Base-by-base conservation (phyloP, 2,329 filamentous ascomycete species). In the Knufia fluminis region DNA sequence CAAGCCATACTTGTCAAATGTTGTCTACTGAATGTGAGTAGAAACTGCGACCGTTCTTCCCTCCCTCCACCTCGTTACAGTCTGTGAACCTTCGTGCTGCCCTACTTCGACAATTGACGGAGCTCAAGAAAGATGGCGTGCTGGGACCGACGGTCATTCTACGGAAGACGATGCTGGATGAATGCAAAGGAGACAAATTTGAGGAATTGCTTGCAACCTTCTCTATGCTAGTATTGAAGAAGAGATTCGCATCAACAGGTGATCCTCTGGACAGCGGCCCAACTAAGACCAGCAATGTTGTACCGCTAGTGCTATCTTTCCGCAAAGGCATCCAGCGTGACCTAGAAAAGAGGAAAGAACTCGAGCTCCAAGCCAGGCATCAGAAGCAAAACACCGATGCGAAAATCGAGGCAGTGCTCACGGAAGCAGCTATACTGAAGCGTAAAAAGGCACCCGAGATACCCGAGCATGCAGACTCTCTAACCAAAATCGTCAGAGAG, bases 111-210 rank as follows among this genome's bases (percentile, higher is more conserved):
- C 81, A 77, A 57, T 78, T 98, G 48, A 86, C 91, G 55, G 83
- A 87, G 46, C 73, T 88, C 52, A 97, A 97, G 71, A 94, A 94
- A 70, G 86, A 80, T 68, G 90, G 89, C 24, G 72, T 83, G 0
- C 72, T 97, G 7, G 86, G 88, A 2, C 77, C 86, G 44, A 89
- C 95, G 61, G 78, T 79, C 0, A 78, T 94, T 1, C 69, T 97
- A 26, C 80, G 92, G 46, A 96, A 95, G 71, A 94, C 88, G 0
- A 95, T 96, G 86, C 73, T 98, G 46, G 92, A 98, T 63, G 91
- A 98, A 60, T 98, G 92, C 69, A 90, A 85, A 57, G 91, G 91
- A 4, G 89, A 95, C 48, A 83, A 87, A 55, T 79, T 97, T 48
- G 89, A 90, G 63, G 92, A 98, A 62, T 71, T 95, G 1, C 74